A percentile compares a stretch with the other conserved stretches of the same genome.
phyloP scores from a whole-genome alignment of 2,329 filamentous ascomycete species.

The Zasmidium cellare region DNA sequence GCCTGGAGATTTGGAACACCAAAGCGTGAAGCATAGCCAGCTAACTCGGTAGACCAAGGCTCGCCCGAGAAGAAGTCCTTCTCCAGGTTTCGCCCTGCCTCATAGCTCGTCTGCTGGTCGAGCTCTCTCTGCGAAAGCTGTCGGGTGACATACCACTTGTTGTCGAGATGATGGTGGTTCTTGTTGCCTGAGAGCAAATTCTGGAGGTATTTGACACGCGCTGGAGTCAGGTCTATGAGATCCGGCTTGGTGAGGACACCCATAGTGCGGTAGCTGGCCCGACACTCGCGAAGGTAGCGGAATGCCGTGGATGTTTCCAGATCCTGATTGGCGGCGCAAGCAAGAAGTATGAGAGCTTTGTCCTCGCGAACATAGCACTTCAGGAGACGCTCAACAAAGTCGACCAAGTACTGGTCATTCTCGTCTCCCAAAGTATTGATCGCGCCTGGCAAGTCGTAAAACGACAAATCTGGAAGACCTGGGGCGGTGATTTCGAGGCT shows the following conservation, averaged over 20 bases:
- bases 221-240: constrained; percentile 52
- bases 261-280: constrained; percentile 45
- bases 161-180: constrained; percentile 62
- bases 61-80: constrained; percentile 48
- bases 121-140: constrained; percentile 59
- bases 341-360: constrained; percentile 74
- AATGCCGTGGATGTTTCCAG: constrained; percentile 73
- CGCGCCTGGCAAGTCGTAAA: constrained; percentile 83
- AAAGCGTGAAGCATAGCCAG: constrained; percentile 45
- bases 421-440: constrained; percentile 66
- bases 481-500: constrained; percentile 73
- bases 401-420: constrained; percentile 67
- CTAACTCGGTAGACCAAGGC: constrained; percentile 50
- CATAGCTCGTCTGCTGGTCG: constrained; percentile 44
- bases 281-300: constrained; percentile 52
- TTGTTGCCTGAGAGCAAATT: constrained; percentile 55
- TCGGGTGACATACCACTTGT: constrained; percentile 79
- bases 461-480: constrained; percentile 70
- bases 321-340: constrained; percentile 76
- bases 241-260: constrained; percentile 83
- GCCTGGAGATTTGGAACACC: constrained; percentile 54
- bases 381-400: constrained; percentile 66
- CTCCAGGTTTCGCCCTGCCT: constrained; percentile 52
- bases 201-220: constrained; percentile 27
- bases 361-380: constrained; percentile 67